phyloP scores from a whole-genome alignment of 768 basidiomycete species.

The Trametes cinnabarina region DNA sequence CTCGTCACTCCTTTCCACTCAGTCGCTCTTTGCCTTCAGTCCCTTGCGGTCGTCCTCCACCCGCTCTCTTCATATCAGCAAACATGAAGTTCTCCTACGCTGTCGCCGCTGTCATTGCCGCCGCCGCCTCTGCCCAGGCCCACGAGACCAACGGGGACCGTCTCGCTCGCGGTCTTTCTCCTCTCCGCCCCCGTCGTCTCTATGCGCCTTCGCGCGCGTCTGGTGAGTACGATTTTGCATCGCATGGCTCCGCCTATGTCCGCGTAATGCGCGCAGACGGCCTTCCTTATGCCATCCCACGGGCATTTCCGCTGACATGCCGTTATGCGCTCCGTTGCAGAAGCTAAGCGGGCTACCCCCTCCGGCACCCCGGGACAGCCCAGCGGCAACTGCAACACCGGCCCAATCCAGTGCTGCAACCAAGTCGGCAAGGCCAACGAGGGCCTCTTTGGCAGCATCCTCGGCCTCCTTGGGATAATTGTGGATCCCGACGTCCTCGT shows the following conservation, averaged over 20 bases:
- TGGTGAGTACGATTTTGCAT: neutral
- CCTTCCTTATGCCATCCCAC: neutral
- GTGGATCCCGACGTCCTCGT: conserved; percentile 17
- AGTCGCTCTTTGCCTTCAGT: neutral
- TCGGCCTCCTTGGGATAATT: conserved; percentile 18
- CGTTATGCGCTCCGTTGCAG: conserved; percentile 1
- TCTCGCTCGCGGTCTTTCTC: conserved; percentile 16
- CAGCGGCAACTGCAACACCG: conserved; percentile 30
- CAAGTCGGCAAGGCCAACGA: conserved; percentile 19
- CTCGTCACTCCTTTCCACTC: conserved; percentile 11
- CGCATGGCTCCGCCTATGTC: neutral
- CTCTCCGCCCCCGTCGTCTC: conserved; percentile 11
- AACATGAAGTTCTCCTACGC: conserved; percentile 18
- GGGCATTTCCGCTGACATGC: neutral
- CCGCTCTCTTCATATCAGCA: neutral
- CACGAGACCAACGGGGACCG: conserved; percentile 16
- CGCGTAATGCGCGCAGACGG: neutral
- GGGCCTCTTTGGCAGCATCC: conserved; percentile 15
- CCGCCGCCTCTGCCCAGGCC: conserved; percentile 16
- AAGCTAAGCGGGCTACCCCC: conserved; percentile 13
- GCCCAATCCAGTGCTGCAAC: conserved; percentile 34
- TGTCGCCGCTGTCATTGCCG: conserved; percentile 12
- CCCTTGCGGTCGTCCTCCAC: conserved; percentile 7
- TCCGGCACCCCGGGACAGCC: conserved; percentile 8
- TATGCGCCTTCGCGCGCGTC: conserved; percentile 5